Conservation (phyloP, 2,329 filamentous ascomycete genomes). For the Pestalotiopsis sp. region DNA sequence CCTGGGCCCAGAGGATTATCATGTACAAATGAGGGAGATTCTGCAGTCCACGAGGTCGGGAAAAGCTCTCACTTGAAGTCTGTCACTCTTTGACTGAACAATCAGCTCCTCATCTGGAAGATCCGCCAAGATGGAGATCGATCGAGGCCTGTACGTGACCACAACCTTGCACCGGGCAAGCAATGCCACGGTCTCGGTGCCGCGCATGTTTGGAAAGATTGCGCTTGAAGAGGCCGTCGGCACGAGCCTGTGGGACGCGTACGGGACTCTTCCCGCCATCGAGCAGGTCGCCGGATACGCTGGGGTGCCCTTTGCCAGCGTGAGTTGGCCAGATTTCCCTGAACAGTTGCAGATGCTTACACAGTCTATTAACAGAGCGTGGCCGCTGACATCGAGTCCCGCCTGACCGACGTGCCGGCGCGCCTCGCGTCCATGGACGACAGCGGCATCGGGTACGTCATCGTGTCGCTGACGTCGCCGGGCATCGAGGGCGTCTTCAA, state of each 20-base stretch:
- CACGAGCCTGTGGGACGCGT: neutral
- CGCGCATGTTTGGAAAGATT: constrained; percentile 60
- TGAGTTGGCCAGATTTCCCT: neutral
- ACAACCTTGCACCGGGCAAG: neutral
- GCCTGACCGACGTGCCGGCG: neutral
- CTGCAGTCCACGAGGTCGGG: neutral
- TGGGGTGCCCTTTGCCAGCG: neutral
- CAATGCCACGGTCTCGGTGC: constrained; percentile 2
- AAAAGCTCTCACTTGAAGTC: neutral
- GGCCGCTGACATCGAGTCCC: neutral
- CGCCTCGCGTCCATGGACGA: constrained; percentile 30
- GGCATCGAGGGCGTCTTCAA: constrained; percentile 50
- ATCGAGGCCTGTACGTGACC: neutral
- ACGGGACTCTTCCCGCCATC: neutral
- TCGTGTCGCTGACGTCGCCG: constrained; percentile 51
- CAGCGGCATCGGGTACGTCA: constrained; percentile 50
- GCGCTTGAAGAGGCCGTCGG: constrained; percentile 58
- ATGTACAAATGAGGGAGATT: neutral
- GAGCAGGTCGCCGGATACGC: constrained; percentile 1
- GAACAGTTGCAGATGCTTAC: neutral
- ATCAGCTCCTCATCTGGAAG: neutral
- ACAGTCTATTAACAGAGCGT: neutral
- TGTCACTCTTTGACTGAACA: neutral
- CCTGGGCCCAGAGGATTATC: neutral
- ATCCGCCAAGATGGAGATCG: constrained; percentile 5